Evolutionary conservation across 2,329 filamentous ascomycete species (phyloP).

Genomic region (Aspergillus fijiensis): DNA sequence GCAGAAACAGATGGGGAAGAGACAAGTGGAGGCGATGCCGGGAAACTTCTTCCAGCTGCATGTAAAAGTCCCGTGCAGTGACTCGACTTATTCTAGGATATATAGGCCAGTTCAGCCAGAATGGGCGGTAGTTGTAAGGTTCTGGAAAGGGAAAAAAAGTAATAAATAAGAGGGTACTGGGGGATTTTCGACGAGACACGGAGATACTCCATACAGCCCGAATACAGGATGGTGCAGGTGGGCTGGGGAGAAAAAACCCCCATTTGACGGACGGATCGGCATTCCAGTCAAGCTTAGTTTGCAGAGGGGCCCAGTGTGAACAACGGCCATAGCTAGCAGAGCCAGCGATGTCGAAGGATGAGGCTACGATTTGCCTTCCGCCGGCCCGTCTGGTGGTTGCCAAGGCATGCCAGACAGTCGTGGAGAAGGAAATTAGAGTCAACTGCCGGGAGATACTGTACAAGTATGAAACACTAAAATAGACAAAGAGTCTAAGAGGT

Average conservation of each 20-base stretch:
- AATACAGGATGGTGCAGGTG: constrained; percentile 22
- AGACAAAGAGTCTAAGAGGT: constrained; percentile 3
- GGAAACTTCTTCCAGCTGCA: constrained; percentile 13
- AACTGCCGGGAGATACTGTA: constrained; percentile 6
- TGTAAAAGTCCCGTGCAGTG: constrained; percentile 14
- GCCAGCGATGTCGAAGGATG: constrained; percentile 15
- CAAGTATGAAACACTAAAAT: constrained; percentile 6
- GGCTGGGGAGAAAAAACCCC: constrained; percentile 20
- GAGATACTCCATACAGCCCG: constrained; percentile 16
- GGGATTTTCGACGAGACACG: constrained; percentile 15
- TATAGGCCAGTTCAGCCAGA: constrained; percentile 13
- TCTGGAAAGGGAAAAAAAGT: constrained; percentile 21
- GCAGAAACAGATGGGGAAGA: constrained; percentile 5
- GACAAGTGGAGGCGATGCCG: constrained; percentile 9
- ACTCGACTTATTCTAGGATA: constrained; percentile 13
- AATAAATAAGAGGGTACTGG: constrained; percentile 8
- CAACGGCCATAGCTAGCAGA: constrained; percentile 15
- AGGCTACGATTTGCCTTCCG: constrained; percentile 18
- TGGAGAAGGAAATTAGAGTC: constrained; percentile 16
- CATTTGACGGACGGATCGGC: constrained; percentile 28
- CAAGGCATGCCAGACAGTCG: constrained; percentile 21
- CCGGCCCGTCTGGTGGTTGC: constrained; percentile 20
- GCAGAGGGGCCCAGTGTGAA: constrained; percentile 18
- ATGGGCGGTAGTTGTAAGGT: constrained; percentile 15
- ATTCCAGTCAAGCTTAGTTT: constrained; percentile 27